A percentile compares a stretch with the other conserved stretches of the same genome.
Evolutionary conservation across 1,139 yeast genomes (phyloP).

Genomic region (Kodamaea suecica): DNA sequence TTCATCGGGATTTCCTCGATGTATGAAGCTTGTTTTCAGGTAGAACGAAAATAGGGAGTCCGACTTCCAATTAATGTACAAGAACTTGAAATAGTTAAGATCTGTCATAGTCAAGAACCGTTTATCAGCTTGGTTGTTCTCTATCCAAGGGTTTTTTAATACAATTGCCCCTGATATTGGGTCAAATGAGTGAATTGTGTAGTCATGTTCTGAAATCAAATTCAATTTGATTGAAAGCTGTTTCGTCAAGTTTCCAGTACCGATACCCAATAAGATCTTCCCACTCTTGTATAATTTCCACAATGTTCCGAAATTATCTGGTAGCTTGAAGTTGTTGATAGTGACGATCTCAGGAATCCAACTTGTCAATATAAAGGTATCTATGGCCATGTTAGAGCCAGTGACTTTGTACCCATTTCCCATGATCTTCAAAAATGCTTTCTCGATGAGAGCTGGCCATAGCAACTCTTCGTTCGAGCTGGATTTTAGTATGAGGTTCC

Average conservation of each 20-base stretch:
- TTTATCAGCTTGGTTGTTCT: conserved; percentile 12
- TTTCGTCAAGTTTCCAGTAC: conserved; percentile 56
- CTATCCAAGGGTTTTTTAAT: conserved; percentile 58
- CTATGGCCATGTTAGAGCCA: conserved; percentile 83
- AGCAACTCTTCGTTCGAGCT: conserved; percentile 33
- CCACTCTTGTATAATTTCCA: conserved; percentile 36
- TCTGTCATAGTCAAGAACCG: conserved; percentile 25
- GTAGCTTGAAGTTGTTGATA: conserved; percentile 25
- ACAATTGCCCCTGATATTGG: conserved; percentile 17
- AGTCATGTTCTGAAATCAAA: conserved; percentile 67
- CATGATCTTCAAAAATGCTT: conserved; percentile 64
- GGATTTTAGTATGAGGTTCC: conserved; percentile 39
- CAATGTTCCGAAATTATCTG: conserved; percentile 22
- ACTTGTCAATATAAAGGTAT: conserved; percentile 62
- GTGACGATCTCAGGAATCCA: conserved; percentile 69
- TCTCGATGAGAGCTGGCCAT: conserved; percentile 78
- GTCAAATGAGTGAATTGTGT: conserved; percentile 37
- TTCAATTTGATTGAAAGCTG: conserved; percentile 34
- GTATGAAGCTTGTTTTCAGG: conserved; percentile 34
- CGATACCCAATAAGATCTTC: conserved; percentile 55
- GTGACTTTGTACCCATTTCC: conserved; percentile 59
- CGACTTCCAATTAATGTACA: conserved; percentile 72
- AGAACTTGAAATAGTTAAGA: conserved; percentile 48
- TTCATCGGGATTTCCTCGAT: conserved; percentile 9
- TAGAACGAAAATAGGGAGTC: conserved; percentile 25